These are phyloP conservation scores for Blastocrithidia nonstop DNA, from an alignment of 208 protist genomes.

Conservation along the genomic window DNA sequence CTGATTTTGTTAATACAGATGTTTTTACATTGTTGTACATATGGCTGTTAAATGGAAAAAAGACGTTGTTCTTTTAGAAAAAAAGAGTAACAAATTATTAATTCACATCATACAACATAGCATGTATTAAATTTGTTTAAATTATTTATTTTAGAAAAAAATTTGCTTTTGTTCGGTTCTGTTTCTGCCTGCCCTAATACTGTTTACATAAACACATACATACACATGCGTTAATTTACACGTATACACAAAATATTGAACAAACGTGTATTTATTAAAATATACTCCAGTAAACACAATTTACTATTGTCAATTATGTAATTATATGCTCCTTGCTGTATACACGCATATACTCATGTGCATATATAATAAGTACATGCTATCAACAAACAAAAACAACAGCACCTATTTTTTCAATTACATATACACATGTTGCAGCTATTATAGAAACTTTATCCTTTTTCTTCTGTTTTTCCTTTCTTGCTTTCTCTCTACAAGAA, in stretches of 20 bases:
- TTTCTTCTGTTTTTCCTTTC: too few species aligned
- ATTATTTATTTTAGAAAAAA: neutral
- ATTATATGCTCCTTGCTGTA: neutral
- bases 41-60: too few species aligned
- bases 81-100: too few species aligned
- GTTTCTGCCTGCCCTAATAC: neutral
- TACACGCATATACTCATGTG: conserved; percentile 1
- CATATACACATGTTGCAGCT: neutral
- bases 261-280: neutral
- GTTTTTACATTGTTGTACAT: too few species aligned
- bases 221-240: neutral
- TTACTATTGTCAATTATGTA: neutral
- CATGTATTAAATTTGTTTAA: neutral
- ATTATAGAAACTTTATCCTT: neutral
- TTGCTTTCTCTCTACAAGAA: too few species aligned
- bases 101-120: too few species aligned
- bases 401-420: neutral
- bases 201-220: conserved; percentile 1
- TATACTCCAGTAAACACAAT: too few species aligned
- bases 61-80: too few species aligned
- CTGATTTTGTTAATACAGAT: too few species aligned
- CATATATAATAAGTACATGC: neutral
- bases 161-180: neutral
- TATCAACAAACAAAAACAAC: neutral
- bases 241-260: neutral